These are phyloP conservation scores for Escovopsis sp. DNA, from an alignment of 2,329 filamentous ascomycete genomes.

Conservation along the genomic window DNA sequence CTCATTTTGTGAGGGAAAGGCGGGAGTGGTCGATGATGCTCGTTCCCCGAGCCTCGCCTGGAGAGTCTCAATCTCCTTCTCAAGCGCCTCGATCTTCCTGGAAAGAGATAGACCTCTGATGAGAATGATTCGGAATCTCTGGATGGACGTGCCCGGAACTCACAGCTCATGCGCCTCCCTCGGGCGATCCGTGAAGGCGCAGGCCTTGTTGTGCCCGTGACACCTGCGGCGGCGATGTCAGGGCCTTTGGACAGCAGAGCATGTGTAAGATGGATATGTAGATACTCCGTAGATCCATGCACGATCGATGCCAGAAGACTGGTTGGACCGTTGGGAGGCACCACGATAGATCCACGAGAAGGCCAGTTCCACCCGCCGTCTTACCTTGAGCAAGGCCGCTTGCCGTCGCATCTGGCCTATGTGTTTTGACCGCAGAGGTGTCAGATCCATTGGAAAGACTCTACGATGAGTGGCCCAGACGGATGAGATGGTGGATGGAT, in stretches of 20 bases:
- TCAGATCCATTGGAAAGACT: not conserved
- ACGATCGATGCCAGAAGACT: slow-evolving; percentile 3
- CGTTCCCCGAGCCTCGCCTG: slow-evolving; percentile 3
- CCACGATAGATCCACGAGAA: too few relatives aligned
- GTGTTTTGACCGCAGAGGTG: too few relatives aligned
- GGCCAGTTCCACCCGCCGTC: too few relatives aligned
- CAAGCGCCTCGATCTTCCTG: slow-evolving; percentile 10
- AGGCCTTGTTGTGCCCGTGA: slow-evolving; percentile 9
- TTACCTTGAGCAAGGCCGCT: slow-evolving; percentile 14
- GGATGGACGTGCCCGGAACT: not conserved
- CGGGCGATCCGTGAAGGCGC: slow-evolving; percentile 11
- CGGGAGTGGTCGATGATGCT: not conserved
- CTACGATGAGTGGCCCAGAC: not conserved
- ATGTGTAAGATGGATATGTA: too few relatives aligned
- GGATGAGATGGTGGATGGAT: too few relatives aligned
- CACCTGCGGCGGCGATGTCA: slow-evolving; percentile 3
- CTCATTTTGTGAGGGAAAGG: too few relatives aligned
- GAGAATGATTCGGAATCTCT: too few relatives aligned
- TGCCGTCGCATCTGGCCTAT: slow-evolving; percentile 13
- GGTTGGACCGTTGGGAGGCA: not conserved
- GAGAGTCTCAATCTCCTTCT: slow-evolving; percentile 6
- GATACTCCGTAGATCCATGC: too few relatives aligned
- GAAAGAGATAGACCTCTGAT: not conserved
- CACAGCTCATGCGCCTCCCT: slow-evolving; percentile 11
- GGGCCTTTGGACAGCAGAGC: too few relatives aligned